These are phyloP conservation scores for Cladosporium sp. DNA, from an alignment of 2,329 filamentous ascomycete genomes.

Conservation along the genomic window DNA sequence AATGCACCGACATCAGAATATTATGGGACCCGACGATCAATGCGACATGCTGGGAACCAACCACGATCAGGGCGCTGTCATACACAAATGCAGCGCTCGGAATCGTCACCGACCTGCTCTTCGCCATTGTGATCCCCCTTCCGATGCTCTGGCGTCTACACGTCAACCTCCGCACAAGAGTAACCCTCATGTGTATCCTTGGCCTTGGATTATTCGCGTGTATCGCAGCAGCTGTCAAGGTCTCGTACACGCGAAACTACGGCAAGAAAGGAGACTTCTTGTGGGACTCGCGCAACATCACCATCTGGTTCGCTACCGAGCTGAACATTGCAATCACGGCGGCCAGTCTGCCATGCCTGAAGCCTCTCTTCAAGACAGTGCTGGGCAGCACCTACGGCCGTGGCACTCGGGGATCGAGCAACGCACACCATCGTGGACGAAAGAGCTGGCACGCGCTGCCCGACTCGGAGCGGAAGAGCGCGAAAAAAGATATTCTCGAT, in stretches of 20 bases:
- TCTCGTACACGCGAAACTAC: background rate
- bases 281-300: constrained; percentile 5
- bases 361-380: constrained; percentile 22
- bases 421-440: background rate
- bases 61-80: background rate
- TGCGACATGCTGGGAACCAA: background rate
- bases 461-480: background rate
- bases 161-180: constrained; percentile 44
- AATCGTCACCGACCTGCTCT: constrained; percentile 43
- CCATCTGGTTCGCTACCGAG: constrained; percentile 22
- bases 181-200: constrained; percentile 41
- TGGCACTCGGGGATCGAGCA: background rate
- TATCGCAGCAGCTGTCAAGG: constrained; percentile 19
- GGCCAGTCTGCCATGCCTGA: constrained; percentile 23
- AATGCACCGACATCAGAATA: background rate
- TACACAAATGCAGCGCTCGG: constrained; percentile 43
- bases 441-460: constrained; percentile 4
- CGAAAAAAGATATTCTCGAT: background rate
- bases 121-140: constrained; percentile 43
- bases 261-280: constrained; percentile 13
- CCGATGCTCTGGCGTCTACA: constrained; percentile 47
- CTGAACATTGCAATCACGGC: constrained; percentile 31
- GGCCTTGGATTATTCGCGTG: constrained; percentile 45
- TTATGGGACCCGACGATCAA: background rate
- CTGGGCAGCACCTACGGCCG: constrained; percentile 2